These are phyloP conservation scores for Elsinoe necatrix DNA, from an alignment of 2,329 filamentous ascomycete species.

Conservation along the genomic window DNA sequence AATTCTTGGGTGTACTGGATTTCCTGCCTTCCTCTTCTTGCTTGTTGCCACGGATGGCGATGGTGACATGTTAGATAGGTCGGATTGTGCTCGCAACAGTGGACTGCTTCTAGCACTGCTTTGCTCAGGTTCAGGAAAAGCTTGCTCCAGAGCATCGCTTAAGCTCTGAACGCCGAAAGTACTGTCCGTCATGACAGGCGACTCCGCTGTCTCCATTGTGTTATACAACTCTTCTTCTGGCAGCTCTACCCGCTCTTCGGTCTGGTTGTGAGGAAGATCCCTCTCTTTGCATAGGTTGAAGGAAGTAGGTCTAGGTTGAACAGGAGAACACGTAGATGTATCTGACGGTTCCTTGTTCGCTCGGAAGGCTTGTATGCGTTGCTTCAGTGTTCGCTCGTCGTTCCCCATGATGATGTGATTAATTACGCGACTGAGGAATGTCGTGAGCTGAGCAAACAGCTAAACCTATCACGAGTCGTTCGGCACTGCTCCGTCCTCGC, in stretches of 20 bases:
- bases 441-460: not conserved
- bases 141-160: slow-evolving; percentile 43
- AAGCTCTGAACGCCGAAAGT: slow-evolving; percentile 52
- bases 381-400: slow-evolving; percentile 5
- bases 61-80: slow-evolving; percentile 20
- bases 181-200: slow-evolving; percentile 31
- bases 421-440: not conserved
- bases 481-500: not conserved
- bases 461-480: not conserved
- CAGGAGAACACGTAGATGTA: not conserved
- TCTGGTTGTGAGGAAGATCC: slow-evolving; percentile 33
- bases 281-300: slow-evolving; percentile 11
- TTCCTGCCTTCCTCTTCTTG: slow-evolving; percentile 27
- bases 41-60: slow-evolving; percentile 15
- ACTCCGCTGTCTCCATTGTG: slow-evolving; percentile 4
- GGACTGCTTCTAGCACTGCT: slow-evolving; percentile 6
- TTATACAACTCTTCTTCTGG: slow-evolving; percentile 20
- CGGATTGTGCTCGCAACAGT: slow-evolving; percentile 20
- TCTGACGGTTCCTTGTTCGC: not conserved
- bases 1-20: slow-evolving; percentile 31
- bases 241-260: slow-evolving; percentile 30
- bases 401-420: slow-evolving; percentile 6
- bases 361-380: slow-evolving; percentile 3
- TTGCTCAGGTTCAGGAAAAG: slow-evolving; percentile 27
- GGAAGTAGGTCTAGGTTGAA: not conserved